These are phyloP conservation scores for Eleusine indica DNA, from an alignment of 176 grass and related monocot genomes.

Conservation along the genomic window DNA sequence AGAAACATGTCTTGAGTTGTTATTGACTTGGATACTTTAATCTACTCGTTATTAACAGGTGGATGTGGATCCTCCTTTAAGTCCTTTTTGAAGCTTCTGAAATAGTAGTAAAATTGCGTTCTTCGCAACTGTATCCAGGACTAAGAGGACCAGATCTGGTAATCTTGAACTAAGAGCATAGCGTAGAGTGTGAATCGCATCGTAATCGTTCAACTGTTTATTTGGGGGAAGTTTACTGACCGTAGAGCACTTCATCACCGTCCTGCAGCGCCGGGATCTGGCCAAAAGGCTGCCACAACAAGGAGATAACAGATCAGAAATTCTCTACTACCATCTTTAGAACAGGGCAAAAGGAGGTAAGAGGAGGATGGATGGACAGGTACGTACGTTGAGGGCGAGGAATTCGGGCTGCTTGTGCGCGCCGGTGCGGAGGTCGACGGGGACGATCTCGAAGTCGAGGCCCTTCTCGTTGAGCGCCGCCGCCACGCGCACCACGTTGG, in stretches of 20 bases:
- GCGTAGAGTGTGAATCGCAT: no score
- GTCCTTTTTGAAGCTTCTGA: no score
- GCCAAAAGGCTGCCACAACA: conserved; percentile 70
- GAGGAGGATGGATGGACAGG: no score
- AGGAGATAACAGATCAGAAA: background rate
- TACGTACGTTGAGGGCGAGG: conserved; percentile 72
- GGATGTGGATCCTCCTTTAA: no score
- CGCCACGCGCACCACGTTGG: conserved; percentile 57
- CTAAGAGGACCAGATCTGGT: no score
- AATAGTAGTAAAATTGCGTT: no score
- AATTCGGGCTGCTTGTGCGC: conserved; percentile 82
- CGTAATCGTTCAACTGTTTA: background rate
- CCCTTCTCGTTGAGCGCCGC: conserved; percentile 75
- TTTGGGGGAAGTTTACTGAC: conserved; percentile 21
- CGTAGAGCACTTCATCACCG: conserved; percentile 64
- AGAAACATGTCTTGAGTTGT: no score
- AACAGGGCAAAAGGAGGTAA: background rate
- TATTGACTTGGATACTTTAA: no score
- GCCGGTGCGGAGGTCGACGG: conserved; percentile 74
- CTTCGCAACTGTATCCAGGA: no score
- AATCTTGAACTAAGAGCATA: no score
- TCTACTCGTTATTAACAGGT: no score
- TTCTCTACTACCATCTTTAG: no score
- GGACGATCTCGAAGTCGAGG: conserved; percentile 68
- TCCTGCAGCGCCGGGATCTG: conserved; percentile 83